Evolutionary conservation across 805 yeast genomes (phyloP).

Genomic region (Ogataea pignaliae): DNA sequence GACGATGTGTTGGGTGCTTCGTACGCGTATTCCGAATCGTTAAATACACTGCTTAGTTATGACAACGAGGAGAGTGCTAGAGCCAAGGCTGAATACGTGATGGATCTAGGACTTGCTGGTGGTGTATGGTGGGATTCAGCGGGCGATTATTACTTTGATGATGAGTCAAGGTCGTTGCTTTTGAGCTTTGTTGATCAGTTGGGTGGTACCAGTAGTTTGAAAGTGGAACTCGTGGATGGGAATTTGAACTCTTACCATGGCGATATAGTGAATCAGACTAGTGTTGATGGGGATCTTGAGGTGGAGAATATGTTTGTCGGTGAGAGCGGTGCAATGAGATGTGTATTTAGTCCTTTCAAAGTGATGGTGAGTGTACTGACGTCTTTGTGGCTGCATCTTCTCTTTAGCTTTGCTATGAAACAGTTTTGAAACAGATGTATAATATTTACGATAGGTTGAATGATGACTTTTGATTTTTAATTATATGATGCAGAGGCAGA

Average conservation of each 20-base stretch:
- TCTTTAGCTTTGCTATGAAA: too few relatives aligned
- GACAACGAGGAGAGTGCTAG: slow-evolving; percentile 56
- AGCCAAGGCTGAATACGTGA: slow-evolving; percentile 58
- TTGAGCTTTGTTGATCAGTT: slow-evolving; percentile 41
- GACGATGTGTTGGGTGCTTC: slow-evolving; percentile 54
- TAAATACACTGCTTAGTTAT: slow-evolving; percentile 48
- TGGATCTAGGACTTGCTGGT: slow-evolving; percentile 55
- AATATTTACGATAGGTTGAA: too few relatives aligned
- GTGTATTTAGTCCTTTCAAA: too few relatives aligned
- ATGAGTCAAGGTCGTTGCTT: slow-evolving; percentile 37
- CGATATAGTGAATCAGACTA: neutral
- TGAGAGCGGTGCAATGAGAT: too few relatives aligned
- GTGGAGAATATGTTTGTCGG: neutral
- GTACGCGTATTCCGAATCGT: slow-evolving; percentile 39
- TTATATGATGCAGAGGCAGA: too few relatives aligned
- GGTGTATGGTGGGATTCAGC: slow-evolving; percentile 95
- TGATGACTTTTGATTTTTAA: too few relatives aligned
- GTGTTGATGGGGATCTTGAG: neutral
- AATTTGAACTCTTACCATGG: slow-evolving; percentile 6
- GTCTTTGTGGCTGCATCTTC: too few relatives aligned
- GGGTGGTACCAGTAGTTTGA: slow-evolving; percentile 18
- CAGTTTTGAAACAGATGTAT: too few relatives aligned
- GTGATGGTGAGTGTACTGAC: too few relatives aligned
- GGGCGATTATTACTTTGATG: slow-evolving; percentile 49
- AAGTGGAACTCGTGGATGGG: neutral